Conservation (phyloP, 108 stramenopile genomes). For the Parmales sp. region DNA sequence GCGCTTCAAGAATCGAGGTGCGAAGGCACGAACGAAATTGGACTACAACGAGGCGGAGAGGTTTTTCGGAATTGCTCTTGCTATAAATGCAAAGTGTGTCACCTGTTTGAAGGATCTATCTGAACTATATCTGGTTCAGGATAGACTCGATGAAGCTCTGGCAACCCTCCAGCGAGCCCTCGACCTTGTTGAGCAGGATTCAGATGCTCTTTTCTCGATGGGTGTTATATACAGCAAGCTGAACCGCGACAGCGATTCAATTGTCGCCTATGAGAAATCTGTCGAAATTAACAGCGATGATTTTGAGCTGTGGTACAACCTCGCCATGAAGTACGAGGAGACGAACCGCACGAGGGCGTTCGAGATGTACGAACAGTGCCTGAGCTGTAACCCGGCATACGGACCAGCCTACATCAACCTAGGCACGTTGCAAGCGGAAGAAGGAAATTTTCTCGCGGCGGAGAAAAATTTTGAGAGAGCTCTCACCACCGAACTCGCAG, state of each 20-base stretch:
- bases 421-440: conserved; percentile 41
- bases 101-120: conserved; percentile 58
- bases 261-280: conserved; percentile 36
- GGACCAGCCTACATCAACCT: conserved; percentile 41
- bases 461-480: conserved; percentile 47
- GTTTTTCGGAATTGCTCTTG: conserved; percentile 51
- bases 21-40: conserved; percentile 29
- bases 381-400: background rate
- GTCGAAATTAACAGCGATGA: conserved; percentile 48
- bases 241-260: conserved; percentile 36
- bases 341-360: conserved; percentile 31
- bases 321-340: conserved; percentile 46
- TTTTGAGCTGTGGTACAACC: conserved; percentile 47
- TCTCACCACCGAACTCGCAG: conserved; percentile 23
- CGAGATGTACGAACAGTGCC: conserved; percentile 29
- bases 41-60: conserved; percentile 33
- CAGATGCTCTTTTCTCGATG: conserved; percentile 48
- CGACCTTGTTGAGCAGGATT: conserved; percentile 43
- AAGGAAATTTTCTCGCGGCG: conserved; percentile 35
- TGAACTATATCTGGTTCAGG: conserved; percentile 36
- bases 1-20: conserved; percentile 48
- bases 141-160: conserved; percentile 35
- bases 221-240: conserved; percentile 41
- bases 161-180: conserved; percentile 31
- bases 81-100: conserved; percentile 43